Conservation (phyloP, 1,139 yeast genomes). For the Yamadazyma atmosphaerica region DNA sequence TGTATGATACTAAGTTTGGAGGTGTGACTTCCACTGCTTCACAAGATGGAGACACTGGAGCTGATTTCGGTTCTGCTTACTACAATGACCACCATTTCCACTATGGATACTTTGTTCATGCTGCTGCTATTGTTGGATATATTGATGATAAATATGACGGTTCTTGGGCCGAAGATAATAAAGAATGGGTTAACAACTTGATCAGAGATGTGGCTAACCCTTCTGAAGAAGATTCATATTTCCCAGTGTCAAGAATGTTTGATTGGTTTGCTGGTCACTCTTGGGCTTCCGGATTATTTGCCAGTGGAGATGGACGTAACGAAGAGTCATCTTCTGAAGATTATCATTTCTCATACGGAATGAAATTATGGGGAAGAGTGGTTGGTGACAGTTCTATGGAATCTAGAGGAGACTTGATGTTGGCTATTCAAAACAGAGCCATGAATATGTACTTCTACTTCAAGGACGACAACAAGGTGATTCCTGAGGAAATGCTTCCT, state of each 20-base stretch:
- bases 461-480: slow-evolving; percentile 54
- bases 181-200: slow-evolving; percentile 40
- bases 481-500: slow-evolving; percentile 55
- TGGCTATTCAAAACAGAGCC: slow-evolving; percentile 62
- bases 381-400: slow-evolving; percentile 74
- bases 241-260: slow-evolving; percentile 77
- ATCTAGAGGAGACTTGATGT: slow-evolving; percentile 74
- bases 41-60: slow-evolving; percentile 44
- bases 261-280: slow-evolving; percentile 86
- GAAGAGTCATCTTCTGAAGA: slow-evolving; percentile 84
- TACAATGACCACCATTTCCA: slow-evolving; percentile 85
- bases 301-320: slow-evolving; percentile 72
- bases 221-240: slow-evolving; percentile 54
- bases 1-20: slow-evolving; percentile 66
- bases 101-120: slow-evolving; percentile 74
- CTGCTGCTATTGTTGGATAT: slow-evolving; percentile 73
- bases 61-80: slow-evolving; percentile 60
- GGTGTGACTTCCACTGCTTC: slow-evolving; percentile 70
- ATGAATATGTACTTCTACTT: slow-evolving; percentile 63
- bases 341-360: slow-evolving; percentile 76
- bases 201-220: slow-evolving; percentile 82
- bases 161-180: slow-evolving; percentile 64
- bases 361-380: slow-evolving; percentile 79
- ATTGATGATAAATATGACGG: slow-evolving; percentile 63
- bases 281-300: slow-evolving; percentile 78